A percentile compares a stretch with the other conserved stretches of the same genome.
Conservation (phyloP, 352 stramenopile genomes). For the Pythium folliculosum region DNA sequence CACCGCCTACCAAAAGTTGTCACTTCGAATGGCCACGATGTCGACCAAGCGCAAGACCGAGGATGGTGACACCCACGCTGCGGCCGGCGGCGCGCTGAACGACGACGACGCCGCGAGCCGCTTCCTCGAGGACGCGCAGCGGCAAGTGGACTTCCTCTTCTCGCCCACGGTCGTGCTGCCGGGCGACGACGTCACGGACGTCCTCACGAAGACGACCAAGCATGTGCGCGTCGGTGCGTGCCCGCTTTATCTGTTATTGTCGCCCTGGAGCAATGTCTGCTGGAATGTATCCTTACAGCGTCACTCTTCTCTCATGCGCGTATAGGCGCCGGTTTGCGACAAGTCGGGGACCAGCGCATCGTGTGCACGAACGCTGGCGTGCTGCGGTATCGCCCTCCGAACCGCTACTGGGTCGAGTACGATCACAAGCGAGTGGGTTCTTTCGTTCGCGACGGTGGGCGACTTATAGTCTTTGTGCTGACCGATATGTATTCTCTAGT, state of each 20-base stretch:
- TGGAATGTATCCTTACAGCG: not conserved
- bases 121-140: slow-evolving; percentile 78
- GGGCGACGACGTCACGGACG: slow-evolving; percentile 77
- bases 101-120: slow-evolving; percentile 41
- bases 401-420: slow-evolving; percentile 91
- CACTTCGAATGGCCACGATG: slow-evolving; percentile 34
- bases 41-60: slow-evolving; percentile 53
- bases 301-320: slow-evolving; percentile 6
- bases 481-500: slow-evolving; percentile 36
- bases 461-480: not conserved
- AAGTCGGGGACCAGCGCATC: slow-evolving; percentile 55
- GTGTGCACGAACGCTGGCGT: slow-evolving; percentile 83
- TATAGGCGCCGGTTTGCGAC: slow-evolving; percentile 62
- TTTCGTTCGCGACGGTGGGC: not conserved
- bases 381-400: slow-evolving; percentile 81
- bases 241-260: not conserved
- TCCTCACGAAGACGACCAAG: slow-evolving; percentile 71
- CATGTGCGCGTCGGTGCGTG: slow-evolving; percentile 65
- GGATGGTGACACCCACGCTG: slow-evolving; percentile 20
- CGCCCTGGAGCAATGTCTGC: not conserved
- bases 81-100: slow-evolving; percentile 20
- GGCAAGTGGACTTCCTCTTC: slow-evolving; percentile 81
- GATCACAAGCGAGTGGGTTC: slow-evolving; percentile 80
- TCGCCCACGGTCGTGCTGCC: slow-evolving; percentile 66
- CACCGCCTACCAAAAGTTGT: slow-evolving; percentile 5